Conservation (phyloP, 192 early-diverging fungal species). For the Backusella psychrophila region DNA sequence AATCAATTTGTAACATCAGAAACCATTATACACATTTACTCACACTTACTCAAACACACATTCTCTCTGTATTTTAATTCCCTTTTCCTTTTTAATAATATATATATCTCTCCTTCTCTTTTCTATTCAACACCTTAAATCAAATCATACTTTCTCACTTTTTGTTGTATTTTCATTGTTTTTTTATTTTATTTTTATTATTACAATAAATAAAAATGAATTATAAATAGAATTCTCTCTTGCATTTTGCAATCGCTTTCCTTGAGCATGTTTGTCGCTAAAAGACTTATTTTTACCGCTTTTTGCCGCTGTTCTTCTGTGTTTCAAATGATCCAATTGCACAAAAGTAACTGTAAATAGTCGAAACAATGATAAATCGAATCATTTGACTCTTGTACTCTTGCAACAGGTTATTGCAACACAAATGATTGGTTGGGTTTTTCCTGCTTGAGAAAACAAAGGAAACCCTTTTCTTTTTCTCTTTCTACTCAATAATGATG, state of each 20-base stretch:
- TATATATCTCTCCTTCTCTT: not conserved
- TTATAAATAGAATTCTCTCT: not conserved
- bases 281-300: not conserved
- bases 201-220: conserved; percentile 1
- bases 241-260: not conserved
- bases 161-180: not conserved
- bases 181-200: conserved; percentile 4
- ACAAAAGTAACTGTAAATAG: not conserved
- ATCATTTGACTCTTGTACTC: not conserved
- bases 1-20: not conserved
- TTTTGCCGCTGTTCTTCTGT: conserved; percentile 3
- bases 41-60: not conserved
- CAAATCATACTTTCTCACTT: not conserved
- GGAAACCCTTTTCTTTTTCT: not conserved
- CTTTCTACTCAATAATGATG: not conserved
- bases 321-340: not conserved
- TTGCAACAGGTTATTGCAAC: not conserved
- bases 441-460: not conserved
- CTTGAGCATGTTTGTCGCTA: not conserved
- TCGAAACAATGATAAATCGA: not conserved
- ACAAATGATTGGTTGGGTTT: not conserved
- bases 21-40: not conserved
- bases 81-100: not conserved
- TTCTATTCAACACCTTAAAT: not conserved
- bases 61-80: conserved; percentile 8